These are phyloP conservation scores for Candida nitratophila DNA, from an alignment of 805 yeast genomes.

Conservation along the genomic window DNA sequence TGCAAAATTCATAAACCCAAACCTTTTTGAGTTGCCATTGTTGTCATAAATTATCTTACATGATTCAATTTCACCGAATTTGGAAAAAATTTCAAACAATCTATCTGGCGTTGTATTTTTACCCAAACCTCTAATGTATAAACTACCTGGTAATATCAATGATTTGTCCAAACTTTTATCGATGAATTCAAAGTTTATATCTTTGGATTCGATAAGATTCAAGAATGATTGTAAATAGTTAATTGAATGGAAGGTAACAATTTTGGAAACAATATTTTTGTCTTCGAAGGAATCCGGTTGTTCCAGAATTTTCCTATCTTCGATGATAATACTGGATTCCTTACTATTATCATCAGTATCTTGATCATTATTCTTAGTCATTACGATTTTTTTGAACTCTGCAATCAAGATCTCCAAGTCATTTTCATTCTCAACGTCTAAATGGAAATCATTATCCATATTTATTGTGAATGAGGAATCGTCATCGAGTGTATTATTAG, in stretches of 20 bases:
- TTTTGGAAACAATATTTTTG: not conserved
- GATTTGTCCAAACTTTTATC: slow-evolving; percentile 8
- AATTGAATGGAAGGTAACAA: not conserved
- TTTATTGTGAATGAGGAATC: not conserved
- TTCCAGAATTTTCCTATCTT: not conserved
- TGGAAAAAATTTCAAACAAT: slow-evolving; percentile 28
- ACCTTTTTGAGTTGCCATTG: slow-evolving; percentile 39
- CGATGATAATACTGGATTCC: not conserved
- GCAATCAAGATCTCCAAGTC: not conserved
- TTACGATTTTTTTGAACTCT: not conserved
- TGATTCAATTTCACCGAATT: slow-evolving; percentile 35
- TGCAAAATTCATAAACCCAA: slow-evolving; percentile 64
- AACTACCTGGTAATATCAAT: slow-evolving; percentile 40
- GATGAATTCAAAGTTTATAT: slow-evolving; percentile 10
- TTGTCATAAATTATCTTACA: slow-evolving; percentile 43
- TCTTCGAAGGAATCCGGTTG: not conserved
- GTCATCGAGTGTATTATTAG: too few species aligned
- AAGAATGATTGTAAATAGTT: not conserved
- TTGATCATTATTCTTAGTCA: too few species aligned
- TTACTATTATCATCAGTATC: not conserved
- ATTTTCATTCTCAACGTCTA: not conserved
- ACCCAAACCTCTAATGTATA: slow-evolving; percentile 46
- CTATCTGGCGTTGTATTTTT: slow-evolving; percentile 31
- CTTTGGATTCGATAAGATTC: not conserved
- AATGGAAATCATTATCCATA: not conserved